These are phyloP conservation scores for Sherardia arvensis DNA, from an alignment of 257 asterid species.

Conservation along the genomic window DNA sequence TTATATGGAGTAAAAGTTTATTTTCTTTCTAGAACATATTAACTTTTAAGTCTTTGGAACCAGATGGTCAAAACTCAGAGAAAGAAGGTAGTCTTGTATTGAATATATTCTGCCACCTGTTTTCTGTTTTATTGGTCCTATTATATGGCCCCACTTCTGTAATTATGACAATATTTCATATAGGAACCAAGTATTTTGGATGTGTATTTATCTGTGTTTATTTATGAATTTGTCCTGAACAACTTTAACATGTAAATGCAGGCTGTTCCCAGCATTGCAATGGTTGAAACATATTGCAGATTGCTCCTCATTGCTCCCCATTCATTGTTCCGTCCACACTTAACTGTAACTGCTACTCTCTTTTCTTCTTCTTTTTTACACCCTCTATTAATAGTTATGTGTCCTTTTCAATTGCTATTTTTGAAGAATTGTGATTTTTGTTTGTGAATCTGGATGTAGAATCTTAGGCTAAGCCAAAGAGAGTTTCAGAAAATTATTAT, in stretches of 20 bases:
- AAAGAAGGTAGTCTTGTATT: background rate
- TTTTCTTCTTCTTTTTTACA: background rate
- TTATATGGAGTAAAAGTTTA: background rate
- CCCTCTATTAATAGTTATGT: background rate
- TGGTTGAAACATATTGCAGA: constrained; percentile 96
- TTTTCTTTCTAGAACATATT: background rate
- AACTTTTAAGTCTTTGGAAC: background rate
- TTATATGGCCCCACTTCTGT: background rate
- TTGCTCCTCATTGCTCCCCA: constrained; percentile 84
- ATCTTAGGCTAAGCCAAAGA: background rate
- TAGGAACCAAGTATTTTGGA: background rate
- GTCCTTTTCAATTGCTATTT: no score
- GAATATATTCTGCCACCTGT: background rate
- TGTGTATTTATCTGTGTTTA: no score
- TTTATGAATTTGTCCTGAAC: background rate
- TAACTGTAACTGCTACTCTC: constrained; percentile 38
- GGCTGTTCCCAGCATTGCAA: constrained; percentile 93
- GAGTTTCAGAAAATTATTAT: background rate
- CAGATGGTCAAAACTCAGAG: background rate
- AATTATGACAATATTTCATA: background rate
- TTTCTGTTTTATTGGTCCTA: background rate
- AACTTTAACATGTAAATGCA: constrained; percentile 30
- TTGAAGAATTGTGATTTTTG: background rate
- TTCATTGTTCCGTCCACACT: constrained; percentile 79
- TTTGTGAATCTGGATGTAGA: background rate